phyloP scores from a whole-genome alignment of 1,139 yeast genomes.

The Maudiozyma humilis region DNA sequence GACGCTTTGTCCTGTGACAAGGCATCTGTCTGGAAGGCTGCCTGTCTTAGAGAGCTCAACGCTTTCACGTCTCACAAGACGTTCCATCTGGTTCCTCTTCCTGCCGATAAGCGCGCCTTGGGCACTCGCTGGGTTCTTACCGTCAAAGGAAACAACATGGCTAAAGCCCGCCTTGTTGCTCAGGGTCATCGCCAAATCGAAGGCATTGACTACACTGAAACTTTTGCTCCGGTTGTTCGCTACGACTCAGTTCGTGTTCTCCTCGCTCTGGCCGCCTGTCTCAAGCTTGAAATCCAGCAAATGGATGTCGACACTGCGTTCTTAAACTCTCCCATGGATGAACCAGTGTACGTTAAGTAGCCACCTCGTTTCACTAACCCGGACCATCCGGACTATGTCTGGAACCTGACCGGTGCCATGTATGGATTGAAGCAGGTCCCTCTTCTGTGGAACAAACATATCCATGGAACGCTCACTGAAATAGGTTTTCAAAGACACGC shows the following conservation, averaged over 20 bases:
- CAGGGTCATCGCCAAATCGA: neutral
- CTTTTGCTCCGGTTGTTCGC: neutral
- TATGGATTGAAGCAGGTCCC: slow-evolving; percentile 38
- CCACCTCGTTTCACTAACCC: neutral
- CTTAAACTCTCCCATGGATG: neutral
- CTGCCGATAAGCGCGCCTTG: neutral
- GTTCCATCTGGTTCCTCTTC: neutral
- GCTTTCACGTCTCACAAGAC: neutral
- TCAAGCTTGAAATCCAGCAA: neutral
- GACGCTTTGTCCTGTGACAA: too few relatives aligned
- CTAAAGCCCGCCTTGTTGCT: neutral
- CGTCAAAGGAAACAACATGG: neutral
- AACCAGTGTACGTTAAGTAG: neutral
- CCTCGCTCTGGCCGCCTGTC: neutral
- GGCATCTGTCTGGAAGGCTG: neutral
- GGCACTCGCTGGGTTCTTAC: neutral
- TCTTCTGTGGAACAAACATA: slow-evolving; percentile 33
- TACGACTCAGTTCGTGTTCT: neutral
- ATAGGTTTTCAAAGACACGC: slow-evolving; percentile 6
- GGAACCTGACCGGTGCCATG: slow-evolving; percentile 36
- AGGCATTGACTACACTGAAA: neutral
- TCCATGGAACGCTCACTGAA: slow-evolving; percentile 27
- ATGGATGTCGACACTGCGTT: neutral
- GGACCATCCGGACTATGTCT: slow-evolving; percentile 3
- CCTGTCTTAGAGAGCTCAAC: neutral